These are phyloP conservation scores for Digitaria exilis DNA, from an alignment of 202 grass and related monocot species.

Conservation along the genomic window DNA sequence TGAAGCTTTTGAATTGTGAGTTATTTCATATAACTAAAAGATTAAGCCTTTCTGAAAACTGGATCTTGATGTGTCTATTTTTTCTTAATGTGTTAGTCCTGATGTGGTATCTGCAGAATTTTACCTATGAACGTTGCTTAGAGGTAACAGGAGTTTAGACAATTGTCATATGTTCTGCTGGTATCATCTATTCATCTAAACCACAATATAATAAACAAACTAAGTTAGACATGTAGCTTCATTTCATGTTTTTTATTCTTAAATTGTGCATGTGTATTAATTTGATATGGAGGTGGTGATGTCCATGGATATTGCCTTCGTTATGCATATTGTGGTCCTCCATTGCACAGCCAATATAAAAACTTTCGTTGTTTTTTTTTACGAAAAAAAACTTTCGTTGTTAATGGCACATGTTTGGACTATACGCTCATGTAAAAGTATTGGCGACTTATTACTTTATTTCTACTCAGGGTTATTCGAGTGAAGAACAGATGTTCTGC, in stretches of 20 bases:
- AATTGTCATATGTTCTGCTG: neutral
- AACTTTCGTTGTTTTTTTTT: too few species aligned
- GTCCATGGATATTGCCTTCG: neutral
- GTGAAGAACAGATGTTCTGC: conserved; percentile 72
- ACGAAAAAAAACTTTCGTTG: conserved; percentile 21
- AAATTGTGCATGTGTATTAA: neutral
- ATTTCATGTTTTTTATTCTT: conserved; percentile 11
- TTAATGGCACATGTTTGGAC: neutral
- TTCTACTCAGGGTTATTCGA: conserved; percentile 57
- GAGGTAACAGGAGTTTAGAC: neutral
- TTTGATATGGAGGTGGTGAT: neutral
- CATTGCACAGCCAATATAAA: conserved; percentile 12
- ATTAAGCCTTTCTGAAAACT: neutral
- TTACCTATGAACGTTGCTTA: neutral
- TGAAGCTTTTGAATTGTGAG: neutral
- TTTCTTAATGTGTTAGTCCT: neutral
- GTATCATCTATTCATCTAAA: neutral
- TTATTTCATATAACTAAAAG: neutral
- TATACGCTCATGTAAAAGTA: conserved; percentile 5
- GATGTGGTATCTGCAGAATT: neutral
- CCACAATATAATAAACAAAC: neutral
- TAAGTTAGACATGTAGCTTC: neutral
- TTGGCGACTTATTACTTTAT: conserved; percentile 14
- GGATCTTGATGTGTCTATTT: neutral
- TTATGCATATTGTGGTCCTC: conserved; percentile 25